Conservation (phyloP, 1,284 basidiomycete species). For the Schizopora paradoxa region DNA sequence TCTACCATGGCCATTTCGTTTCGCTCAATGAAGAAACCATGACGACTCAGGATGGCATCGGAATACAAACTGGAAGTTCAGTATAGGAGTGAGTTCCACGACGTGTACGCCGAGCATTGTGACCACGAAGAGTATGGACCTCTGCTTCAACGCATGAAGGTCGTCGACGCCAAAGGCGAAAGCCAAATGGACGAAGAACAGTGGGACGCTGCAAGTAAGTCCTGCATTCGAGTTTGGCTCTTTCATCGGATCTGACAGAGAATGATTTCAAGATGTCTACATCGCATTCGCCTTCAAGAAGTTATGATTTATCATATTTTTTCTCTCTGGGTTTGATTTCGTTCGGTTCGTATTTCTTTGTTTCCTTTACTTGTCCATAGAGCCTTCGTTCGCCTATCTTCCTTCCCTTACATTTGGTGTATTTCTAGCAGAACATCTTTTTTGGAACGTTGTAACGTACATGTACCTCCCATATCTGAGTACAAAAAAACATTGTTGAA, state of each 20-base stretch:
- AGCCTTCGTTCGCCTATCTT: no score
- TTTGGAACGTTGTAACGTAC: no score
- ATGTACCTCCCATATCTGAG: no score
- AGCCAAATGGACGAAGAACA: slow-evolving; percentile 90
- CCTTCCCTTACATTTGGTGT: no score
- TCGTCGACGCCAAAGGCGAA: slow-evolving; percentile 77
- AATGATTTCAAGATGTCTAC: slow-evolving; percentile 60
- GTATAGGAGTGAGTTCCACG: slow-evolving; percentile 87
- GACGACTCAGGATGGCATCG: slow-evolving; percentile 60
- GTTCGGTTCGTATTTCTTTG: not conserved
- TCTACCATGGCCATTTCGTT: slow-evolving; percentile 4
- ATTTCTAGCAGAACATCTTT: no score
- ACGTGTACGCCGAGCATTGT: slow-evolving; percentile 76
- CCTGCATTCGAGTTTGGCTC: slow-evolving; percentile 5
- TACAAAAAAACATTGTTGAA: no score
- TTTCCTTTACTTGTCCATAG: no score
- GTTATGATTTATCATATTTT: slow-evolving; percentile 29
- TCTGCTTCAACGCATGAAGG: slow-evolving; percentile 83
- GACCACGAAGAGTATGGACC: slow-evolving; percentile 72
- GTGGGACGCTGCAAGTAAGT: slow-evolving; percentile 95
- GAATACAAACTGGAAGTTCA: slow-evolving; percentile 74
- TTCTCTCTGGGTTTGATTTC: not conserved
- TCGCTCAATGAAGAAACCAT: not conserved
- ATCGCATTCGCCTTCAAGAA: slow-evolving; percentile 81
- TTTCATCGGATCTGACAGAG: not conserved